A percentile compares a stretch with the other conserved stretches of the same genome.
Conservation (phyloP, 2,329 filamentous ascomycete genomes). For the Ophiognomonia clavigignenti-juglandacearum region DNA sequence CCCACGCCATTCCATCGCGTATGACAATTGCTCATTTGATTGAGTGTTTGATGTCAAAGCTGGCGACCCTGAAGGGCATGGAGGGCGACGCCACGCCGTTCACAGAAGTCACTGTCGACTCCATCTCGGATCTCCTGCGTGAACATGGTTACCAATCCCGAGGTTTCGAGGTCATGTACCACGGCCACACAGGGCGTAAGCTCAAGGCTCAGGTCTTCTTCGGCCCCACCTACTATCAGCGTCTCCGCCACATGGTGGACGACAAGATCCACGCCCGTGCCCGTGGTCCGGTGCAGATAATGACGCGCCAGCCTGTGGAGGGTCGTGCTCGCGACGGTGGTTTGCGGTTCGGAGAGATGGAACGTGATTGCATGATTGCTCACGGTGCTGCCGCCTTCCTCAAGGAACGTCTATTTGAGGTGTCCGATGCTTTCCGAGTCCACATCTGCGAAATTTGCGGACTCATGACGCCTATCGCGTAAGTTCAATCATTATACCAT, state of each 20-base stretch:
- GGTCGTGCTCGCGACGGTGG: conserved; percentile 97
- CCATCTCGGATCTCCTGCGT: conserved; percentile 78
- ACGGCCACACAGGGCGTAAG: conserved; percentile 94
- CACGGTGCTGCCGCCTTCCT: conserved; percentile 95
- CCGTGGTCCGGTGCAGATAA: conserved; percentile 91
- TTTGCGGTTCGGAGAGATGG: conserved; percentile 99
- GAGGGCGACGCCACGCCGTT: conserved; percentile 98
- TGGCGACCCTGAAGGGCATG: conserved; percentile 85
- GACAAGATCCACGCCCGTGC: conserved; percentile 99
- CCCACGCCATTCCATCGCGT: conserved; percentile 97
- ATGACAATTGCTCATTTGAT: conserved; percentile 99
- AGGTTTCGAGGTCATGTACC: conserved; percentile 98
- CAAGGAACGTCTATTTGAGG: conserved; percentile 95
- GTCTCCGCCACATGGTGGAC: conserved; percentile 98
- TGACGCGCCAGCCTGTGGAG: conserved; percentile 95
- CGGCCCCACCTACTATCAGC: conserved; percentile 97
- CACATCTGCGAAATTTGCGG: conserved; percentile 99
- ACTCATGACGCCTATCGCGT: conserved; percentile 98
- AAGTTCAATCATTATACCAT: conserved; percentile 45
- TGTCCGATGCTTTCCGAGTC: conserved; percentile 95
- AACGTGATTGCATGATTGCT: conserved; percentile 99
- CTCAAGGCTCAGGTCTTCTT: conserved; percentile 93
- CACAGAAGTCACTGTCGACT: conserved; percentile 94
- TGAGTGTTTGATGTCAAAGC: conserved; percentile 95
- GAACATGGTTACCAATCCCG: conserved; percentile 93